Conservation (phyloP, 306 rosid species). For the Corylus heterophylla region DNA sequence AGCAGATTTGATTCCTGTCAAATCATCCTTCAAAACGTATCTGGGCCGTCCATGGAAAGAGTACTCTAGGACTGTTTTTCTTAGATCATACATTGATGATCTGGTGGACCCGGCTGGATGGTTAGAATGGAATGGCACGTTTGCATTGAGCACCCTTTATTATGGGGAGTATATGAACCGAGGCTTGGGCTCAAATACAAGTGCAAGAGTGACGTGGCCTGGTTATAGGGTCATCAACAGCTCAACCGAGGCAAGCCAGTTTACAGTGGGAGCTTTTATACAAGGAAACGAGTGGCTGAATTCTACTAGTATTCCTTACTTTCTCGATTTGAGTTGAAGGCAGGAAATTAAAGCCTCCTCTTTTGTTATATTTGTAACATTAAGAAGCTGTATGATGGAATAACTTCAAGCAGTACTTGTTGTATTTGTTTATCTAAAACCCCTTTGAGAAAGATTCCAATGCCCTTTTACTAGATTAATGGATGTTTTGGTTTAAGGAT, state of each 20-base stretch:
- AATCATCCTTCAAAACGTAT: slow-evolving; percentile 49
- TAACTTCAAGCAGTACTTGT: neutral
- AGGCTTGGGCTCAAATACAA: slow-evolving; percentile 71
- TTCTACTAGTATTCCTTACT: slow-evolving; percentile 58
- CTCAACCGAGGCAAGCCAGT: slow-evolving; percentile 58
- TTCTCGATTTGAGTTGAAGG: slow-evolving; percentile 38
- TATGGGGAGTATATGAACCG: slow-evolving; percentile 72
- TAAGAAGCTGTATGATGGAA: neutral
- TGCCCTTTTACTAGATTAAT: no score
- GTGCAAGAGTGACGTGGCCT: slow-evolving; percentile 67
- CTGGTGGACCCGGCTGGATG: slow-evolving; percentile 64
- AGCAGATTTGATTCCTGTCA: slow-evolving; percentile 52
- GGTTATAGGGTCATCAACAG: slow-evolving; percentile 70
- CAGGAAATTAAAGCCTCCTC: neutral
- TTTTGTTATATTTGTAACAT: neutral
- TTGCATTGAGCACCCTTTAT: slow-evolving; percentile 67
- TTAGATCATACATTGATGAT: slow-evolving; percentile 55
- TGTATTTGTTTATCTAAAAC: no score
- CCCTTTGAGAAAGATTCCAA: no score
- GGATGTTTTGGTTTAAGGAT: no score
- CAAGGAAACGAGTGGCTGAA: slow-evolving; percentile 67
- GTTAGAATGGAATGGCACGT: slow-evolving; percentile 77
- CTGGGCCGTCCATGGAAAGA: slow-evolving; percentile 87
- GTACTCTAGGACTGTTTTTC: slow-evolving; percentile 66
- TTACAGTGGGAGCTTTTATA: slow-evolving; percentile 58